Evolutionary conservation across 2,329 filamentous ascomycete species (phyloP).

Genomic region (Sphaceloma murrayae): DNA sequence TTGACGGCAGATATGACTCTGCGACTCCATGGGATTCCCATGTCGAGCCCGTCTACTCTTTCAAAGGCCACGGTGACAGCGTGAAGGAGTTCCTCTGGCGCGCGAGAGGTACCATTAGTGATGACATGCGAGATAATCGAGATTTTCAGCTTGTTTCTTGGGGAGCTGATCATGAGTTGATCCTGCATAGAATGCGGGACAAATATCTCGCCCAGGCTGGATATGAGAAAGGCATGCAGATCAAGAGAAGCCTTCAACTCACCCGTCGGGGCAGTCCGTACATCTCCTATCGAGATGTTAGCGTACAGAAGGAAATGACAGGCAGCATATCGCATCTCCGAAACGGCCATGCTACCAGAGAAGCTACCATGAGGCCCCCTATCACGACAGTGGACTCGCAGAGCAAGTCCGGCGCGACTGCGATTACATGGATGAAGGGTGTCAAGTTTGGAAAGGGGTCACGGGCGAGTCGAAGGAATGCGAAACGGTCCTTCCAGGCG

Average conservation of each 20-base stretch:
- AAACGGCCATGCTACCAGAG: neutral
- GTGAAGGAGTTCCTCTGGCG: slow-evolving; percentile 92
- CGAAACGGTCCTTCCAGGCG: slow-evolving; percentile 13
- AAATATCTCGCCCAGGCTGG: slow-evolving; percentile 59
- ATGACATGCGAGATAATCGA: slow-evolving; percentile 61
- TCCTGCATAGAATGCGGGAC: slow-evolving; percentile 63
- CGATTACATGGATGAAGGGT: slow-evolving; percentile 56
- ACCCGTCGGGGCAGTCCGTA: slow-evolving; percentile 80
- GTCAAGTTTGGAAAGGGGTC: slow-evolving; percentile 47
- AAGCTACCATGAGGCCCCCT: slow-evolving; percentile 5
- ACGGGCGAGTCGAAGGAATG: slow-evolving; percentile 12
- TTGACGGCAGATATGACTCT: slow-evolving; percentile 49
- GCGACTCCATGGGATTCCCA: slow-evolving; percentile 36
- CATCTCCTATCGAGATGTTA: slow-evolving; percentile 70
- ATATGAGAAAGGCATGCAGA: slow-evolving; percentile 58
- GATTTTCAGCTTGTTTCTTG: slow-evolving; percentile 92
- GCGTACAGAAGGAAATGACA: too few species aligned
- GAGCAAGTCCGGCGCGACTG: slow-evolving; percentile 42
- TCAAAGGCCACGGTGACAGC: slow-evolving; percentile 49
- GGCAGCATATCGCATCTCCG: too few species aligned
- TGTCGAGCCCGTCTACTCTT: slow-evolving; percentile 42
- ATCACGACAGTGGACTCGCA: slow-evolving; percentile 27
- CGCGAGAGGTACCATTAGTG: slow-evolving; percentile 55
- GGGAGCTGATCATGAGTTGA: slow-evolving; percentile 76
- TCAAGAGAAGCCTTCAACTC: slow-evolving; percentile 55